These are phyloP conservation scores for Xylaria sp. DNA, from an alignment of 2,329 filamentous ascomycete species.

Conservation along the genomic window DNA sequence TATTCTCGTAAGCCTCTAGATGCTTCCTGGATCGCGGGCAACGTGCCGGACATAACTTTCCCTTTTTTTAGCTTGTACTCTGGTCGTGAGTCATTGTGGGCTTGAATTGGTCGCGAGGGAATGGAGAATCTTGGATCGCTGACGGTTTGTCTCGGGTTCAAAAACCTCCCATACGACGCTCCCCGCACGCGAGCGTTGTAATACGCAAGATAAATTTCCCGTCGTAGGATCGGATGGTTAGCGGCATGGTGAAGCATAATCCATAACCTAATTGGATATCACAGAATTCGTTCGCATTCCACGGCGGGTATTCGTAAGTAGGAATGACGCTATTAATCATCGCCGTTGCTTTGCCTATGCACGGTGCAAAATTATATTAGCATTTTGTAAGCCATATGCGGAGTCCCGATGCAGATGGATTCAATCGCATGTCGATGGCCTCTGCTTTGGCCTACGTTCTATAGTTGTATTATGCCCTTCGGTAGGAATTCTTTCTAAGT, in stretches of 20 bases:
- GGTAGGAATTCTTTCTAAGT: slow-evolving; percentile 1
- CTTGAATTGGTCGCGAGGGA: not conserved
- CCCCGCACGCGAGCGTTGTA: slow-evolving; percentile 4
- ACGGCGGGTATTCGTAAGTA: not conserved
- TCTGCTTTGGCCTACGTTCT: slow-evolving; percentile 13
- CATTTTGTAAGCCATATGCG: slow-evolving; percentile 4
- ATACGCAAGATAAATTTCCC: not conserved
- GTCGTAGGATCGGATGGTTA: not conserved
- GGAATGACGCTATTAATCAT: not conserved
- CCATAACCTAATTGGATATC: not conserved
- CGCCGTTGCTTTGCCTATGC: not conserved
- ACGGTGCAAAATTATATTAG: slow-evolving; percentile 1
- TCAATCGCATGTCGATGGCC: not conserved
- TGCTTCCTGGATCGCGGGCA: slow-evolving; percentile 43
- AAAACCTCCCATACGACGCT: not conserved
- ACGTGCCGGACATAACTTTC: slow-evolving; percentile 60
- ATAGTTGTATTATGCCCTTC: slow-evolving; percentile 6
- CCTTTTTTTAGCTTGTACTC: slow-evolving; percentile 9
- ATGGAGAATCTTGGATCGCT: not conserved
- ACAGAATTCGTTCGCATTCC: not conserved
- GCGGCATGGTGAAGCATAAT: not conserved
- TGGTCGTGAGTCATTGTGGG: not conserved
- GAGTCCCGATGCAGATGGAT: not conserved
- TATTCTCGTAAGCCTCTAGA: slow-evolving; percentile 31
- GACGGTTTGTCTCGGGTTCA: not conserved